phyloP scores from a whole-genome alignment of 2,329 filamentous ascomycete species.

The Pestalotiopsis sp. region DNA sequence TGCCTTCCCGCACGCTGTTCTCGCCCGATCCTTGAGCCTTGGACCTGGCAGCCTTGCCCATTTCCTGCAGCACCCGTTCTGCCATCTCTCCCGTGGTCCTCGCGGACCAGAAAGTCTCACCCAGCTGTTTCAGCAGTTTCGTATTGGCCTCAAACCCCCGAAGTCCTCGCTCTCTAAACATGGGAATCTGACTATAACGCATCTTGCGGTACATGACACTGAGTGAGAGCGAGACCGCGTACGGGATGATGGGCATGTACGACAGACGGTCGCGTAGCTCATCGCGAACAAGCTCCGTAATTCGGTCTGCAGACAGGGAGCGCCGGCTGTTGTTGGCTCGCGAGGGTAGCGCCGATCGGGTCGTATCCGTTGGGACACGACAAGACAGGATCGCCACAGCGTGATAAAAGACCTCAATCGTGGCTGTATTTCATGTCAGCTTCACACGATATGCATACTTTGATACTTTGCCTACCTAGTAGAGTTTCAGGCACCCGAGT shows the following conservation, averaged over 20 bases:
- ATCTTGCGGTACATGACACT: slow-evolving; percentile 67
- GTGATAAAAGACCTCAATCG: slow-evolving; percentile 66
- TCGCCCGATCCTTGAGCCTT: slow-evolving; percentile 38
- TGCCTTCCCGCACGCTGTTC: slow-evolving; percentile 23
- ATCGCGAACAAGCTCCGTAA: slow-evolving; percentile 55
- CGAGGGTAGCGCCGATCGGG: slow-evolving; percentile 41
- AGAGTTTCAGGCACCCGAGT: slow-evolving; percentile 50
- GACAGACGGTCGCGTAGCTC: slow-evolving; percentile 49
- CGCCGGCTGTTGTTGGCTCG: slow-evolving; percentile 58
- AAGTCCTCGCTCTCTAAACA: slow-evolving; percentile 60
- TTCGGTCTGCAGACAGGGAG: slow-evolving; percentile 60
- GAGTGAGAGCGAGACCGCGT: slow-evolving; percentile 63
- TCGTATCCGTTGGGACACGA: slow-evolving; percentile 45
- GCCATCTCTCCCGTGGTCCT: slow-evolving; percentile 58
- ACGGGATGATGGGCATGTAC: slow-evolving; percentile 62
- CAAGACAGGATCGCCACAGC: slow-evolving; percentile 66
- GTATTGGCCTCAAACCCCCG: slow-evolving; percentile 58
- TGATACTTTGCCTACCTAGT: slow-evolving; percentile 44
- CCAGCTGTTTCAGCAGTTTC: slow-evolving; percentile 53
- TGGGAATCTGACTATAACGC: slow-evolving; percentile 61
- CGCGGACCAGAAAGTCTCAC: slow-evolving; percentile 62
- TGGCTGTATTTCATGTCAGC: slow-evolving; percentile 44
- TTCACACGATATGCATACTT: background rate
- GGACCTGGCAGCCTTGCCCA: slow-evolving; percentile 55
- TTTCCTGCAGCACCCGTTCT: slow-evolving; percentile 57